These are phyloP conservation scores for Sporothrix humicola DNA, from an alignment of 2,329 filamentous ascomycete species.

Conservation along the genomic window DNA sequence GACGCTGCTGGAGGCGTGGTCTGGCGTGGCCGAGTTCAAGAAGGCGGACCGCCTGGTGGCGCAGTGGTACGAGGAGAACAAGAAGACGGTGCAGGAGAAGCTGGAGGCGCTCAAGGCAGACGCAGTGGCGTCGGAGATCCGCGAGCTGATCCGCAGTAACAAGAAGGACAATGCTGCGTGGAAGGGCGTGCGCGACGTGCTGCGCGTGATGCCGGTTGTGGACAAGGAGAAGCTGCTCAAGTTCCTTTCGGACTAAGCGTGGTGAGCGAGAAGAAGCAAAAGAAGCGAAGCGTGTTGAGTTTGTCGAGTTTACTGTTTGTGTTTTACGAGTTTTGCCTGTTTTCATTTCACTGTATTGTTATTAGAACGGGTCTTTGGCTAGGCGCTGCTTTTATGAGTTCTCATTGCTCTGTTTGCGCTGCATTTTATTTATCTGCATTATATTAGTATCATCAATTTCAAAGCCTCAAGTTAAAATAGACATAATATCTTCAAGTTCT, in stretches of 20 bases:
- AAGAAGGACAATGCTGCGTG: conserved; percentile 76
- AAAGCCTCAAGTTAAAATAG: no score
- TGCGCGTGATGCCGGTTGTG: conserved; percentile 83
- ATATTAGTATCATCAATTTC: neutral
- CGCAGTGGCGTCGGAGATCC: conserved; percentile 64
- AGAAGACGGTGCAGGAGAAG: conserved; percentile 80
- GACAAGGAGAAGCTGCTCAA: conserved; percentile 85
- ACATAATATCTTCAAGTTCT: no score
- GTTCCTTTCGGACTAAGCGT: conserved; percentile 49
- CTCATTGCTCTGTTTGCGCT: neutral
- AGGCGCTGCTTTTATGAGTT: neutral
- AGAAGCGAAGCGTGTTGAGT: neutral
- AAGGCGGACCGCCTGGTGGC: conserved; percentile 82
- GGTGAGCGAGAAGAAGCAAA: no score
- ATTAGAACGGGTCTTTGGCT: conserved; percentile 2
- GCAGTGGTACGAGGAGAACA: conserved; percentile 95
- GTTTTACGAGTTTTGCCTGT: neutral
- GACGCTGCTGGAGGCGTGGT: conserved; percentile 81
- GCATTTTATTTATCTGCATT: neutral
- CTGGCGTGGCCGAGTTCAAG: conserved; percentile 75
- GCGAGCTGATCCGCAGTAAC: conserved; percentile 70
- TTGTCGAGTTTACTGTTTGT: no score
- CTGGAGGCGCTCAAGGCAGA: conserved; percentile 83
- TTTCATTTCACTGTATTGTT: neutral
- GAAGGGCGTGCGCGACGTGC: conserved; percentile 83